Conservation (phyloP, 768 basidiomycete species). For the Polyporus arcularius region DNA sequence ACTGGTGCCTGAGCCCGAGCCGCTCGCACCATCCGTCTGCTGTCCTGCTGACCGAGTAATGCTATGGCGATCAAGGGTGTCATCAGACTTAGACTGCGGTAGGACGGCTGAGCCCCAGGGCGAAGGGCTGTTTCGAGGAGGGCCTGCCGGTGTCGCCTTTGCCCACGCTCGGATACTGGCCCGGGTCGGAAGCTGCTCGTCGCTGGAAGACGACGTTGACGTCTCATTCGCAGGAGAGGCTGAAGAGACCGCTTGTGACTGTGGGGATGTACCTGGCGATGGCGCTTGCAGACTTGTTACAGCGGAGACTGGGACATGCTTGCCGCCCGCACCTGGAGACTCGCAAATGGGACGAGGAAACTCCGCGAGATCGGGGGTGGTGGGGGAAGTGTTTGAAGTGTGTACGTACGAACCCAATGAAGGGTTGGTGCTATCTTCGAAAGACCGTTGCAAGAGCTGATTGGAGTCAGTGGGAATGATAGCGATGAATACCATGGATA, state of each 20-base stretch:
- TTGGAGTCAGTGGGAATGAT: neutral
- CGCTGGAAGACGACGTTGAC: neutral
- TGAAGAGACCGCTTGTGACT: neutral
- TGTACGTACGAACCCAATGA: neutral
- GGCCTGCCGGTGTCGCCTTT: conserved; percentile 9
- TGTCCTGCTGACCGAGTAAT: conserved; percentile 1
- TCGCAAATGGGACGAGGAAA: neutral
- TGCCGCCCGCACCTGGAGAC: neutral
- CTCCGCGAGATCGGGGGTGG: neutral
- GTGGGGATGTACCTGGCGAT: neutral
- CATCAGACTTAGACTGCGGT: conserved; percentile 1
- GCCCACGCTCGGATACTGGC: conserved; percentile 19
- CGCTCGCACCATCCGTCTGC: neutral
- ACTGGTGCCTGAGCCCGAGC: neutral
- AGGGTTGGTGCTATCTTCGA: neutral
- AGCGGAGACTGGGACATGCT: neutral
- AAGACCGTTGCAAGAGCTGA: neutral
- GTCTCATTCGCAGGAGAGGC: neutral
- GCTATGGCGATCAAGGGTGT: neutral
- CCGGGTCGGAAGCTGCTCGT: conserved; percentile 10
- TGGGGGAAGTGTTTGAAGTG: conserved; percentile 1
- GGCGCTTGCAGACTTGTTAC: neutral
- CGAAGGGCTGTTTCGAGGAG: conserved; percentile 7
- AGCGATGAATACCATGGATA: neutral
- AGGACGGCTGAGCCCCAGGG: neutral